Evolutionary conservation across 495 filamentous ascomycete genomes (phyloP).

Genomic region (Neurospora africana): DNA sequence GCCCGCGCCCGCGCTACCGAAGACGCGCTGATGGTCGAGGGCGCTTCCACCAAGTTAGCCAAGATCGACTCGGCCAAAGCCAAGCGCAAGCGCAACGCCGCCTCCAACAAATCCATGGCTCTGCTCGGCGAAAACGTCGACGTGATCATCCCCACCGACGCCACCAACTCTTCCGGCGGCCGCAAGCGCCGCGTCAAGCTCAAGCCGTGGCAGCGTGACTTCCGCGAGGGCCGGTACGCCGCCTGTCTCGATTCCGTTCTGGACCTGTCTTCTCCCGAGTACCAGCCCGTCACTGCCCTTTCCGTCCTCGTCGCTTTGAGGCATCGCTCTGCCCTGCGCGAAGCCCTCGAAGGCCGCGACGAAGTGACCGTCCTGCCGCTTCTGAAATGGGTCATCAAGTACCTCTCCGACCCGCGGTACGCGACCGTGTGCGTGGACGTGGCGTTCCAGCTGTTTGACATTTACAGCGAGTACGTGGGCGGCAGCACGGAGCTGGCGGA

Average conservation of each 20-base stretch:
- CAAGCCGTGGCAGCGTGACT: conserved; percentile 65
- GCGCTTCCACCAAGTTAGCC: conserved; percentile 52
- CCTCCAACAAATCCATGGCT: conserved; percentile 66
- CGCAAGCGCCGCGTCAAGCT: conserved; percentile 42
- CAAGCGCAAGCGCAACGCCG: conserved; percentile 55
- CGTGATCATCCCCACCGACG: conserved; percentile 53
- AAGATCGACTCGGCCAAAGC: conserved; percentile 55
- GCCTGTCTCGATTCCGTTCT: conserved; percentile 73
- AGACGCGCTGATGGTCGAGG: conserved; percentile 73
- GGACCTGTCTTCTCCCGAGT: conserved; percentile 30
- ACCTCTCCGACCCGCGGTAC: conserved; percentile 70
- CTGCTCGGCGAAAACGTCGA: conserved; percentile 78
- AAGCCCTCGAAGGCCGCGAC: conserved; percentile 72
- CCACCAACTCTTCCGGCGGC: conserved; percentile 32
- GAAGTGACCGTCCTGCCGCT: conserved; percentile 72
- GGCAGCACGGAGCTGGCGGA: conserved; percentile 62
- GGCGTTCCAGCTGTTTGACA: conserved; percentile 65
- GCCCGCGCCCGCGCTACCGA: conserved; percentile 73
- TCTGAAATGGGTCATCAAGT: conserved; percentile 68
- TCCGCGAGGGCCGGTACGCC: conserved; percentile 68
- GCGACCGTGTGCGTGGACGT: conserved; percentile 69
- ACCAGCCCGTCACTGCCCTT: conserved; percentile 49
- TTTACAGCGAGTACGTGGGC: conserved; percentile 74
- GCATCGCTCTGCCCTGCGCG: conserved; percentile 78
- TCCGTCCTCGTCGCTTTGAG: conserved; percentile 74